A percentile compares a stretch with the other conserved stretches of the same genome.
These are phyloP conservation scores for Aurinia saxatilis DNA, from an alignment of 345 rosid species.

Conservation along the genomic window DNA sequence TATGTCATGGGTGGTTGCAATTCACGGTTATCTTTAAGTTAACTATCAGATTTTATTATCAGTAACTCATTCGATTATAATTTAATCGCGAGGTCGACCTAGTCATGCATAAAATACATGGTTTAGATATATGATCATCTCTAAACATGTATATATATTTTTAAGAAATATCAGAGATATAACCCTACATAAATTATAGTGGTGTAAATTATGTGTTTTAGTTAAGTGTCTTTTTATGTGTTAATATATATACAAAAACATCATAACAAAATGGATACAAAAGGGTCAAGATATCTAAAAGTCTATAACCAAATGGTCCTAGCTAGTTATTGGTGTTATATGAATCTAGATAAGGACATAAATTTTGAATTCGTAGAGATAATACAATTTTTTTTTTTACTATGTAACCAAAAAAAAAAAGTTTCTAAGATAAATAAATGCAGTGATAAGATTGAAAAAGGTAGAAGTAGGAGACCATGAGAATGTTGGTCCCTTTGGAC, in stretches of 20 bases:
- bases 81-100: not conserved
- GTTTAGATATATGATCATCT: not conserved
- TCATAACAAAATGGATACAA: not conserved
- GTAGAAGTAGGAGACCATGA: constrained; percentile 20
- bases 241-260: not conserved
- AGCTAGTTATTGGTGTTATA: not conserved
- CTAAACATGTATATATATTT: too few relatives aligned
- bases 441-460: not conserved
- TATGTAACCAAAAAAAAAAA: not conserved
- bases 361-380: not conserved
- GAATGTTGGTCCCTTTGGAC: constrained; percentile 30
- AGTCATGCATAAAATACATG: not conserved
- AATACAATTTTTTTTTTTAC: not conserved
- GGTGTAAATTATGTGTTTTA: not conserved
- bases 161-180: not conserved
- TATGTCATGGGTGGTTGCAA: too few relatives aligned
- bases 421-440: not conserved
- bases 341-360: not conserved
- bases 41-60: not conserved
- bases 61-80: not conserved
- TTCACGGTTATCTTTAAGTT: too few relatives aligned
- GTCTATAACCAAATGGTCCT: constrained; percentile 6
- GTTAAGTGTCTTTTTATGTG: not conserved
- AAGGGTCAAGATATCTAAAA: not conserved
- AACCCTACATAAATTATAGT: not conserved